These are phyloP conservation scores for Plasmodium knowlesi DNA, from an alignment of 169 alveolate genomes.

Conservation along the genomic window DNA sequence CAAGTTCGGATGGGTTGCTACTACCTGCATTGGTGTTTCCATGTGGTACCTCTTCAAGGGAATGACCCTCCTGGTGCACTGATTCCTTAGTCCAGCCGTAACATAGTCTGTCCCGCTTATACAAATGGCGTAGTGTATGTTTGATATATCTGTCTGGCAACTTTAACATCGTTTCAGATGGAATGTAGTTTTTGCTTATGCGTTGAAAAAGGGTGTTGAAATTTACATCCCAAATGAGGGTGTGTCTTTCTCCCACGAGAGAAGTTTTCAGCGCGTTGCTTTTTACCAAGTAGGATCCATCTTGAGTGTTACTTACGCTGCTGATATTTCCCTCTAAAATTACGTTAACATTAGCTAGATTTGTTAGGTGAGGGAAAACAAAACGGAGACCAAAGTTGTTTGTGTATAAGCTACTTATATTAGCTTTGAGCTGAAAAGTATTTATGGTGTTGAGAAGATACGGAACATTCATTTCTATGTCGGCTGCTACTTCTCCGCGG, in stretches of 20 bases:
- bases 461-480: slow-evolving; percentile 36
- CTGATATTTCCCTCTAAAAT: slow-evolving; percentile 34
- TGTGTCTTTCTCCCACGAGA: slow-evolving; percentile 17
- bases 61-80: background rate
- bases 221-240: slow-evolving; percentile 32
- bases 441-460: slow-evolving; percentile 46
- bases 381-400: slow-evolving; percentile 40
- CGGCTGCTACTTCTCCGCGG: slow-evolving; percentile 68
- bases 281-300: slow-evolving; percentile 13
- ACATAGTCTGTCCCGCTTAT: slow-evolving; percentile 13
- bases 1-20: background rate
- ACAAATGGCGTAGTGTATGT: slow-evolving; percentile 16
- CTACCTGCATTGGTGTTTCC: background rate
- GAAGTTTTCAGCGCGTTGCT: slow-evolving; percentile 16
- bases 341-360: background rate
- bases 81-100: background rate
- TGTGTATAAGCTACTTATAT: slow-evolving; percentile 63
- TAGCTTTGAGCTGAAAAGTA: slow-evolving; percentile 39
- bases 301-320: slow-evolving; percentile 25
- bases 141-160: slow-evolving; percentile 16
- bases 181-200: slow-evolving; percentile 22
- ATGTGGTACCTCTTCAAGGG: background rate
- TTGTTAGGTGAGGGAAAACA: slow-evolving; percentile 18
- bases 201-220: slow-evolving; percentile 22
- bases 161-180: slow-evolving; percentile 13